A percentile compares a stretch with the other conserved stretches of the same genome.
phyloP scores from a whole-genome alignment of 768 basidiomycete species.

The Termitomyces eurrhizus region DNA sequence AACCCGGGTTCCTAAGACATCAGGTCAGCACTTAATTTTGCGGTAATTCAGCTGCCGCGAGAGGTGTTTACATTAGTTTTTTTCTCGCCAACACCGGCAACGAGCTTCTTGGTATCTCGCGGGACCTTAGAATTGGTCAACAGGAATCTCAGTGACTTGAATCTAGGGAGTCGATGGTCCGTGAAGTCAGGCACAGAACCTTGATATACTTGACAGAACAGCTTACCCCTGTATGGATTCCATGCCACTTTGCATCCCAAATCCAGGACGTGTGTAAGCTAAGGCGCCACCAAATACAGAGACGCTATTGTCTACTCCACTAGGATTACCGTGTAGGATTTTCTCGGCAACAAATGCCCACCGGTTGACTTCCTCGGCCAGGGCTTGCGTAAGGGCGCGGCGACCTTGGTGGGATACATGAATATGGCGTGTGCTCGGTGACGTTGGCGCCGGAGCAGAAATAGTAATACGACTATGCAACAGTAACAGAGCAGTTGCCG shows the following conservation, averaged over 20 bases:
- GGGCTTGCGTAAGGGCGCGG: constrained; percentile 53
- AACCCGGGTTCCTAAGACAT: constrained; percentile 71
- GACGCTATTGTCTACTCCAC: constrained; percentile 96
- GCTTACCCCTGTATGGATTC: constrained; percentile 80
- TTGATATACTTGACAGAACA: constrained; percentile 1
- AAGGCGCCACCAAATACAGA: constrained; percentile 91
- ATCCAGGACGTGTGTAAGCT: constrained; percentile 80
- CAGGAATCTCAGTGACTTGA: constrained; percentile 86
- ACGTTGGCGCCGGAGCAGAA: constrained; percentile 47
- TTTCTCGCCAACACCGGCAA: constrained; percentile 80
- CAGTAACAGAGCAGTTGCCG: constrained; percentile 76
- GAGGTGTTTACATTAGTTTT: constrained; percentile 49
- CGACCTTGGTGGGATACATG: constrained; percentile 65
- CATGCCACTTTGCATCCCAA: constrained; percentile 77
- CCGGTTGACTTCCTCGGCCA: constrained; percentile 80
- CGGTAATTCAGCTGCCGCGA: constrained; percentile 2
- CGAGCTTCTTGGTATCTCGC: constrained; percentile 90
- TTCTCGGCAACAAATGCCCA: constrained; percentile 97
- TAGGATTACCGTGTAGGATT: constrained; percentile 94
- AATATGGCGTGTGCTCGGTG: constrained; percentile 44
- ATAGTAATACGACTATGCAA: constrained; percentile 64
- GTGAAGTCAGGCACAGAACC: constrained; percentile 12
- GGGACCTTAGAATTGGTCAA: constrained; percentile 92
- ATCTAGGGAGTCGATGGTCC: constrained; percentile 43
- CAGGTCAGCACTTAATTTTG: constrained; percentile 9